Base-by-base conservation (phyloP, 2,329 filamentous ascomycete species). In the Colletotrichum sp. region DNA sequence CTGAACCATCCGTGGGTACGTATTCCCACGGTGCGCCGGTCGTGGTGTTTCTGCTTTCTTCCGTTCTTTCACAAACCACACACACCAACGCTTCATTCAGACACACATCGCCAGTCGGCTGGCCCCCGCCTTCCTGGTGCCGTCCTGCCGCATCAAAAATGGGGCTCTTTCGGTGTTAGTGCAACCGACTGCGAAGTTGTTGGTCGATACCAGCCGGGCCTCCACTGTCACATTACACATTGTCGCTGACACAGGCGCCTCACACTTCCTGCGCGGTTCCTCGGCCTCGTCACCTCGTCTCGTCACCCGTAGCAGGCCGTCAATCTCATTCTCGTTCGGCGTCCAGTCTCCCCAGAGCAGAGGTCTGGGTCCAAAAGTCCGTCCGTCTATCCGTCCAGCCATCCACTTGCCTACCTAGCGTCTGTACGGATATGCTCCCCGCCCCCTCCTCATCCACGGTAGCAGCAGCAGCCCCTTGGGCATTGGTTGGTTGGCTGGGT, bases 111-210 rank as follows among this genome's bases (percentile, higher is more conserved):
- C 36, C 34, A 66, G 28, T 68, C 22, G 44, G 25, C 22, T 25
- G 39, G n/a, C 52, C 55, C 34, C 68, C 68, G 22, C 71, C n/a
- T 34, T 71, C 19, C 36, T 64, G 52, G 32, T 75, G 72, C 72
- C 72, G 72, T 36, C 72, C 52, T 72, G 66, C 72, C 72, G 68
- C 61, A 39, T 32, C 55, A 39, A 15, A 22, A 55, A 67, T 67
- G 28, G 68, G 68, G 68, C 72, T 36, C 28, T 52, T 52, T 61
- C 55, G 68, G 57, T 71, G 67, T 66, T 66, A 32, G 72, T 70
- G 72, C 39, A 36, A 16, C 63, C 61, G 34, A 28, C 61, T 44
- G 34, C 34, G 32, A 13, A 44, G 34, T 52, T 64, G 55, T 63
- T 36, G 64, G 69, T 44, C 30, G 55, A 48, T n/a, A 36, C 55